These are phyloP conservation scores for Ceratobasidium sp. DNA, from an alignment of 1,284 basidiomycete species.

Conservation along the genomic window DNA sequence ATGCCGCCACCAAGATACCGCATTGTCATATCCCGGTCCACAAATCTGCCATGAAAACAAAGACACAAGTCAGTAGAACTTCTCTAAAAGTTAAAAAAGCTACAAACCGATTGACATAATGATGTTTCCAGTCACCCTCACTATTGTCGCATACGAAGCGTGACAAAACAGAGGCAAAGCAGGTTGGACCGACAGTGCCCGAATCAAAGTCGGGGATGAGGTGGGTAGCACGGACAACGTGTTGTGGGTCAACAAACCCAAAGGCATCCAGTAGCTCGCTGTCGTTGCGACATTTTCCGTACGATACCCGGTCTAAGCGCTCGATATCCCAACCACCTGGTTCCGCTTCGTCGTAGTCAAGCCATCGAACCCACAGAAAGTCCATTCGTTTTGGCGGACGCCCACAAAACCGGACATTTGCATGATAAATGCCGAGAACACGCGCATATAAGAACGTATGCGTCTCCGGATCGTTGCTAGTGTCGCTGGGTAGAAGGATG, in stretches of 20 bases:
- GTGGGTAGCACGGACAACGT: slow-evolving; percentile 58
- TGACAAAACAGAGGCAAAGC: slow-evolving; percentile 25
- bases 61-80: neutral
- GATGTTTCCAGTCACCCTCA: slow-evolving; percentile 40
- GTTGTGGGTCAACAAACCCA: slow-evolving; percentile 60
- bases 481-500: slow-evolving; percentile 12
- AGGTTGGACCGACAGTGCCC: slow-evolving; percentile 46
- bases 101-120: slow-evolving; percentile 46
- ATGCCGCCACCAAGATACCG: slow-evolving; percentile 52
- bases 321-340: slow-evolving; percentile 48
- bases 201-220: slow-evolving; percentile 56
- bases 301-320: slow-evolving; percentile 55
- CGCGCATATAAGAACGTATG: slow-evolving; percentile 55
- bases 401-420: slow-evolving; percentile 45
- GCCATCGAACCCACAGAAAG: slow-evolving; percentile 57
- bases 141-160: slow-evolving; percentile 12
- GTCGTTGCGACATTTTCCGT: slow-evolving; percentile 51
- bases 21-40: slow-evolving; percentile 55
- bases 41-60: slow-evolving; percentile 48
- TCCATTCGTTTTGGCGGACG: slow-evolving; percentile 25
- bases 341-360: slow-evolving; percentile 44
- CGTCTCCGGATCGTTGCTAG: neutral
- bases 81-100: neutral
- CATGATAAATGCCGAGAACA: slow-evolving; percentile 57
- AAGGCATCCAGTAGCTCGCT: slow-evolving; percentile 53